A percentile compares a stretch with the other conserved stretches of the same genome.
These are phyloP conservation scores for Oenanthe sinensis DNA, from an alignment of 129 eudicot species.

Conservation along the genomic window DNA sequence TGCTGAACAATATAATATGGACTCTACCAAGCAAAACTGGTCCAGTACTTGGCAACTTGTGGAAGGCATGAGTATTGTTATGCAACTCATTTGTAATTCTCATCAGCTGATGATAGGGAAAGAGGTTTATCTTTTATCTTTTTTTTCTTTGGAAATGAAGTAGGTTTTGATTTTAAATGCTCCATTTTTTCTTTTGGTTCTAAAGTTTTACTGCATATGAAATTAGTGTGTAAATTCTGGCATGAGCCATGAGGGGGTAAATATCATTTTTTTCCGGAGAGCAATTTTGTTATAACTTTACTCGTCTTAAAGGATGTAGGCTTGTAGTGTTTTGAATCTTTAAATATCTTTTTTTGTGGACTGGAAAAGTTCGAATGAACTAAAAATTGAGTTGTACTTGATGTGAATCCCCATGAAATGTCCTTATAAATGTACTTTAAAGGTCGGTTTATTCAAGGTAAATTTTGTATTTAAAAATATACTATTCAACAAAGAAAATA, in stretches of 20 bases:
- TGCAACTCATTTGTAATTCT: background rate
- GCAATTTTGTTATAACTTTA: background rate
- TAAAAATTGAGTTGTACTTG: no score
- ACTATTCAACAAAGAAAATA: no score
- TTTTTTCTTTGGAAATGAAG: background rate
- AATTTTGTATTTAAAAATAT: no score
- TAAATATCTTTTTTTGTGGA: no score
- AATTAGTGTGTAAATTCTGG: background rate
- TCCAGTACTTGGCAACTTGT: background rate
- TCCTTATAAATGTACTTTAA: no score
- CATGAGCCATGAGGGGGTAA: background rate
- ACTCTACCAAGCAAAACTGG: background rate
- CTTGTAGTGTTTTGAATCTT: no score
- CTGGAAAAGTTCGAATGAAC: no score
- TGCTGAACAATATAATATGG: background rate
- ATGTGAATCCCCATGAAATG: no score
- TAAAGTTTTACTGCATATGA: background rate
- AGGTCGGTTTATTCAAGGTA: no score
- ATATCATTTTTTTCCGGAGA: background rate
- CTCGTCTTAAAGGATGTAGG: no score
- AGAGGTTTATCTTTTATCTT: background rate
- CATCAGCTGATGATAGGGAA: background rate
- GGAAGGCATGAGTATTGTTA: background rate
- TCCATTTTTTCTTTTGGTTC: background rate
- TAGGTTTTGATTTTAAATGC: background rate